Evolutionary conservation across 345 rosid species (phyloP), one percentile per base, ranked within the genome.

Genomic region (rapeseed (Brassica napus)): DNA sequence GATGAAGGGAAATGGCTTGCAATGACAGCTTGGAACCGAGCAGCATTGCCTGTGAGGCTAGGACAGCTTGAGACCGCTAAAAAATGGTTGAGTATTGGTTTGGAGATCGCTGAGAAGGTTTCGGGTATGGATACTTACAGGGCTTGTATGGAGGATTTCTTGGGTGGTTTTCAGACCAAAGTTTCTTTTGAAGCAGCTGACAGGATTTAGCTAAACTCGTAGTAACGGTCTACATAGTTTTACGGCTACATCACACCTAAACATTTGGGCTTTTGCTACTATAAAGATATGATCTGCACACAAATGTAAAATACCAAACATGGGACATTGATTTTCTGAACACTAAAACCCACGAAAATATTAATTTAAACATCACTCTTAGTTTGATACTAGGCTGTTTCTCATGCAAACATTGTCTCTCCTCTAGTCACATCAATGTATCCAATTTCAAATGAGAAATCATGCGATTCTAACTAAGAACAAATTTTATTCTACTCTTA

Each of bases 1-100:
- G 98, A 91, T 65, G 98, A 93, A 84, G 97, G 93, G 3, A 95
- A 91, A 87, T 95, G 99, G 99, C 94, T 90, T 1, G 96, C 88
- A n/a, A 91, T 84, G 86, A 88, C 97, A 14, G 97, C 99, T 0
- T 95, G 98, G 99, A 95, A 95, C 74, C 84, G 98, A 54, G 97
- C 97, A 44, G 86, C 93, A 10, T 57, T 93, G 55, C 96, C 99
- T 0, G 84, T 91, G 78, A 87, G 86, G 83, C 73, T 91, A 15
- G 96, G 96, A 67, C 88, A 80, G 77, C 69, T 86, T 69, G 93
- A 91, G 69, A 82, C 58, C 1, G 98, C 93, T 32, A 91, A 83
- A 77, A 90, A 86, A 79, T 95, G 98, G 98, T 82, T 91, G 92
- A 83, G 78, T 34, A 71, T 86, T 4, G 98, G 90, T 21, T 57